Evolutionary conservation across 345 rosid species (phyloP).

Genomic region (Hypericum androsaemum): DNA sequence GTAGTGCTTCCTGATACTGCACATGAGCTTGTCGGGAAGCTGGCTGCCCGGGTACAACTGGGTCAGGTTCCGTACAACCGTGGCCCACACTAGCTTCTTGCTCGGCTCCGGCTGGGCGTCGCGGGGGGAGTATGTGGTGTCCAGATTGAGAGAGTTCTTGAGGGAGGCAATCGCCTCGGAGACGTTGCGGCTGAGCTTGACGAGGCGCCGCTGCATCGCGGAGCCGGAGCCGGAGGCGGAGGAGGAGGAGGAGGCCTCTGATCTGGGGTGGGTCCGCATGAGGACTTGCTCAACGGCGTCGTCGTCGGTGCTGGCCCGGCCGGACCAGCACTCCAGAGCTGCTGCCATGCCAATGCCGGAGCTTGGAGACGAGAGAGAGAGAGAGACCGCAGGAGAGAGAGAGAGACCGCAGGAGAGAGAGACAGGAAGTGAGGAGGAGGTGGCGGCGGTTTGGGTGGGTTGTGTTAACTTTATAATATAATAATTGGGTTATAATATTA

Average conservation of each 20-base stretch:
- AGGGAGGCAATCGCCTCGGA: slow-evolving; percentile 83
- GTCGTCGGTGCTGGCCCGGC: slow-evolving; percentile 76
- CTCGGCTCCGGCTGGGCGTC: slow-evolving; percentile 16
- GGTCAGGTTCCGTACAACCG: slow-evolving; percentile 76
- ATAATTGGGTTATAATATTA: no score
- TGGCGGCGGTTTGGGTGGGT: no score
- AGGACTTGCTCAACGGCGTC: slow-evolving; percentile 91
- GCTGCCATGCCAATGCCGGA: slow-evolving; percentile 50
- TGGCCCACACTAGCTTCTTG: slow-evolving; percentile 77
- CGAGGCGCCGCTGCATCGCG: slow-evolving; percentile 66
- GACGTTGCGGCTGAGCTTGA: slow-evolving; percentile 72
- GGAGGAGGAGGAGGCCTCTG: slow-evolving; percentile 35
- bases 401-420: no score
- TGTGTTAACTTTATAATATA: no score
- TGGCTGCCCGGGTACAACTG: slow-evolving; percentile 92
- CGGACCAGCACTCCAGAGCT: slow-evolving; percentile 96
- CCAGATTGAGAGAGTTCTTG: slow-evolving; percentile 76
- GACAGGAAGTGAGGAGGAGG: no score
- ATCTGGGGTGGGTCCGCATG: slow-evolving; percentile 73
- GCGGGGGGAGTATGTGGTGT: slow-evolving; percentile 44
- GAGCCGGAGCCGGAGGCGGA: slow-evolving; percentile 13
- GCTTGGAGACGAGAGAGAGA: no score
- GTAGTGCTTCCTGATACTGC: slow-evolving; percentile 81
- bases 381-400: no score
- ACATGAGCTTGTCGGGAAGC: slow-evolving; percentile 90